Evolutionary conservation across 2,329 filamentous ascomycete species (phyloP), one percentile per base, ranked within the genome.

Genomic region (Pseudocercospora ulei): DNA sequence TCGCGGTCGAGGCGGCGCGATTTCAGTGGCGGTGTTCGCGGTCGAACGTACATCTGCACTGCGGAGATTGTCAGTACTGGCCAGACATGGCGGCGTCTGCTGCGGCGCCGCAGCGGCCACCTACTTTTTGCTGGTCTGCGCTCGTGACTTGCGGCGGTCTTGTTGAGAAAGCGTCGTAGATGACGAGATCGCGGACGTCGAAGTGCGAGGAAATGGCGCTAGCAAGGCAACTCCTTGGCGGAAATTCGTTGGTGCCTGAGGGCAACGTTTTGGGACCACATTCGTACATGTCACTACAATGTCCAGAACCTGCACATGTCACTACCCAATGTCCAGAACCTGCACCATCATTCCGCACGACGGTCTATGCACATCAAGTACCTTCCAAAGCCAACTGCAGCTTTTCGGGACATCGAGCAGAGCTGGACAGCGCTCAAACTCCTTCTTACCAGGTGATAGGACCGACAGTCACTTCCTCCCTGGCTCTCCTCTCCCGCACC

Each of bases 391-490:
- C n/a, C n/a, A n/a, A n/a, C n/a, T n/a, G n/a, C n/a, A n/a, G n/a
- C n/a, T n/a, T n/a, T n/a, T n/a, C n/a, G n/a, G n/a, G n/a, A n/a
- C n/a, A n/a, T n/a, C n/a, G n/a, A n/a, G n/a, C n/a, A n/a, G n/a
- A n/a, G n/a, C n/a, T n/a, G n/a, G n/a, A n/a, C n/a, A n/a, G n/a
- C n/a, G n/a, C n/a, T n/a, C n/a, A n/a, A n/a, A n/a, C n/a, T 27
- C 2, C 11, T 13, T 30, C 9, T 35, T 16, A 36, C 33, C 33
- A 36, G 7, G 7, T 36, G 5, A 45, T 39, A 3, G 71, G 70
- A 3, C 71, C 72, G 30, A 73, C 68, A 39, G 56, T 58, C 3
- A 73, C 64, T 42, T 63, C 52, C 35, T 67, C 63, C 37, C 64
- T 58, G 8, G 43, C 39, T 42, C 60, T 55, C 37, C 63, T 59